These are phyloP conservation scores for Saprolegnia diclina DNA, from an alignment of 352 stramenopile genomes.

Conservation along the genomic window DNA sequence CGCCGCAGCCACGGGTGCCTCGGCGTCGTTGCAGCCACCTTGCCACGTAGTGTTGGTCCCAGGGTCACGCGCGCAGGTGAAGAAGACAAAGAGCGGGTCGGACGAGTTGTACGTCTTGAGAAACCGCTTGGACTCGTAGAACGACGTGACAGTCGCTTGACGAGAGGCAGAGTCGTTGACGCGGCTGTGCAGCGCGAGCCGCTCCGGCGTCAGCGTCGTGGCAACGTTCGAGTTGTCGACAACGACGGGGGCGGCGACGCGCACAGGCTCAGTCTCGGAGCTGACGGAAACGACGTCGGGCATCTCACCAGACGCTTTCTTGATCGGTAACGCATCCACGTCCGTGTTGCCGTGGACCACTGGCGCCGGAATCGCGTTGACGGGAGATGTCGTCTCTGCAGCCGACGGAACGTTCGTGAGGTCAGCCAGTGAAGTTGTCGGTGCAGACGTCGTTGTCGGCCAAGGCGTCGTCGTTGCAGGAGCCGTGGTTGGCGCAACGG, in stretches of 20 bases:
- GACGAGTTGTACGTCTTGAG: neutral
- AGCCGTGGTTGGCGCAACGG: too few relatives aligned
- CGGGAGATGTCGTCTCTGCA: neutral
- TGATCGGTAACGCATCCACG: neutral
- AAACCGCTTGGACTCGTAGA: neutral
- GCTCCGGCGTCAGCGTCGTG: too few relatives aligned
- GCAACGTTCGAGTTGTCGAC: too few relatives aligned
- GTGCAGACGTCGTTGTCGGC: neutral
- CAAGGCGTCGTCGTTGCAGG: neutral
- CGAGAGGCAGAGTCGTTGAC: neutral
- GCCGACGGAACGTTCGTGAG: neutral
- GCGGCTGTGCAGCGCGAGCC: too few relatives aligned
- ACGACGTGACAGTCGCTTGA: neutral
- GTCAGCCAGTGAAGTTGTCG: neutral
- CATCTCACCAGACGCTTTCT: too few relatives aligned
- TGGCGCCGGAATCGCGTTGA: neutral
- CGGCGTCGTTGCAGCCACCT: neutral
- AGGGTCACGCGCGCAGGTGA: neutral
- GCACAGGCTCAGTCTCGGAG: neutral
- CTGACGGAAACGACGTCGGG: neutral
- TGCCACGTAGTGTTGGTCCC: neutral
- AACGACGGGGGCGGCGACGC: too few relatives aligned
- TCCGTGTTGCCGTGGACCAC: neutral
- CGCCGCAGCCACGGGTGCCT: neutral
- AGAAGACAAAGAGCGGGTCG: slow-evolving; percentile 7